Evolutionary conservation across 2,329 filamentous ascomycete genomes (phyloP).

Genomic region (Xylariaceae sp.): DNA sequence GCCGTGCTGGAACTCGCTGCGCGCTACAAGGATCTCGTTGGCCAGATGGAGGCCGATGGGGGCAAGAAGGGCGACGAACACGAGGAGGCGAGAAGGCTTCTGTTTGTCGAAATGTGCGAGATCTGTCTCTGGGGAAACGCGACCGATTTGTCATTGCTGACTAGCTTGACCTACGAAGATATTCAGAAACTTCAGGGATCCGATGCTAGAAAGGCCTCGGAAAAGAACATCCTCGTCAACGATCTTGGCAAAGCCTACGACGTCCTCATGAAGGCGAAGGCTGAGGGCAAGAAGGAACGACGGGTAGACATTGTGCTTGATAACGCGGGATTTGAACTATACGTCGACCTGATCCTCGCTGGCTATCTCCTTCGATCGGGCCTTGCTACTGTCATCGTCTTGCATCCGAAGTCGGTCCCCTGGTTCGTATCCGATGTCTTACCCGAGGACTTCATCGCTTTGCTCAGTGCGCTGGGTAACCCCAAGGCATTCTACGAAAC

Average conservation of each 20-base stretch:
- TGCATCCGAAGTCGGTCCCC: constrained; percentile 91
- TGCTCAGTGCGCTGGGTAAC: constrained; percentile 72
- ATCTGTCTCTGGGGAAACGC: constrained; percentile 98
- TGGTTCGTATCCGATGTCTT: constrained; percentile 98
- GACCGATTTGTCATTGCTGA: constrained; percentile 86
- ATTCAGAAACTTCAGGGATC: constrained; percentile 94
- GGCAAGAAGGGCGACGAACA: constrained; percentile 44
- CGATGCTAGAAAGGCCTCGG: constrained; percentile 75
- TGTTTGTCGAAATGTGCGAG: constrained; percentile 92
- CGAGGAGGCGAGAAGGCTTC: constrained; percentile 63
- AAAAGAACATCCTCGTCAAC: constrained; percentile 89
- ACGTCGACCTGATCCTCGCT: constrained; percentile 86
- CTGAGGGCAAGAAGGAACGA: constrained; percentile 58
- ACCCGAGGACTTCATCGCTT: constrained; percentile 75
- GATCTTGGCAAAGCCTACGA: constrained; percentile 71
- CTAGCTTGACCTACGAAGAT: constrained; percentile 86
- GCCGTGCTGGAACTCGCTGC: constrained; percentile 76
- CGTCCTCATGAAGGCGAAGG: constrained; percentile 59
- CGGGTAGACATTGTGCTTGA: constrained; percentile 92
- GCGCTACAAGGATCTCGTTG: constrained; percentile 69
- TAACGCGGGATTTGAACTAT: constrained; percentile 95
- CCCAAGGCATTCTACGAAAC: constrained; percentile 75
- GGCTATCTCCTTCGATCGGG: constrained; percentile 82
- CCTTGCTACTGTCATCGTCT: constrained; percentile 77
- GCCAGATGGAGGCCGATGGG: constrained; percentile 54